Conservation (phyloP, 805 yeast genomes). For the Candida corydali region DNA sequence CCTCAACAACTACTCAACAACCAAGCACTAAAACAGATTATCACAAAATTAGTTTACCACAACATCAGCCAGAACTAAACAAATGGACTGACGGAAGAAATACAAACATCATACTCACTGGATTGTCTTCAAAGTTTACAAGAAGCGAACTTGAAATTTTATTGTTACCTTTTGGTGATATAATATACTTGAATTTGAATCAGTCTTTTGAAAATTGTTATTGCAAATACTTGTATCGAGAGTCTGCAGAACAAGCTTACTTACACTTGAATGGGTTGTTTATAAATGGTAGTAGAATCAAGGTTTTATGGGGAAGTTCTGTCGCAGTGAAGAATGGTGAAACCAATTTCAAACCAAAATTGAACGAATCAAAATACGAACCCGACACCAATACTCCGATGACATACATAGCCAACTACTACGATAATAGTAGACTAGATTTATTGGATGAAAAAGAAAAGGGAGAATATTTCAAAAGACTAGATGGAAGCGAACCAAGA, state of each 20-base stretch:
- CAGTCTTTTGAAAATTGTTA: slow-evolving; percentile 18
- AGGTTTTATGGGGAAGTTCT: slow-evolving; percentile 28
- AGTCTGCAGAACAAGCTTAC: slow-evolving; percentile 37
- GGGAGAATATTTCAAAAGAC: slow-evolving; percentile 5
- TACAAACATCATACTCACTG: slow-evolving; percentile 70
- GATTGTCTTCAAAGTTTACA: slow-evolving; percentile 54
- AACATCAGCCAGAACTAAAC: slow-evolving; percentile 51
- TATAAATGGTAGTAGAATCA: slow-evolving; percentile 25
- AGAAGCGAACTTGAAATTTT: slow-evolving; percentile 58
- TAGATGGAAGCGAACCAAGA: slow-evolving; percentile 14
- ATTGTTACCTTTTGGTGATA: slow-evolving; percentile 62
- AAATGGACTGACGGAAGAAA: slow-evolving; percentile 78
- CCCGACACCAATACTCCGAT: slow-evolving; percentile 15
- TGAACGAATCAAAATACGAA: slow-evolving; percentile 9
- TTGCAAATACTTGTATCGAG: slow-evolving; percentile 25
- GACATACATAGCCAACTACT: slow-evolving; percentile 14
- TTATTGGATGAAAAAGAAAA: slow-evolving; percentile 11
- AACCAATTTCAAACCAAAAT: slow-evolving; percentile 4
- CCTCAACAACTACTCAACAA: slow-evolving; percentile 13
- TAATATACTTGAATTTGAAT: slow-evolving; percentile 22
- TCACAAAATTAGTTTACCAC: slow-evolving; percentile 23
- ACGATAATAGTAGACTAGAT: slow-evolving; percentile 17
- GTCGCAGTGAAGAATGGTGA: slow-evolving; percentile 3
- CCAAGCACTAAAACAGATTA: slow-evolving; percentile 4
- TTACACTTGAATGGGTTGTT: slow-evolving; percentile 25